Conservation (phyloP, 208 protist species). For the Crithidia bombi region DNA sequence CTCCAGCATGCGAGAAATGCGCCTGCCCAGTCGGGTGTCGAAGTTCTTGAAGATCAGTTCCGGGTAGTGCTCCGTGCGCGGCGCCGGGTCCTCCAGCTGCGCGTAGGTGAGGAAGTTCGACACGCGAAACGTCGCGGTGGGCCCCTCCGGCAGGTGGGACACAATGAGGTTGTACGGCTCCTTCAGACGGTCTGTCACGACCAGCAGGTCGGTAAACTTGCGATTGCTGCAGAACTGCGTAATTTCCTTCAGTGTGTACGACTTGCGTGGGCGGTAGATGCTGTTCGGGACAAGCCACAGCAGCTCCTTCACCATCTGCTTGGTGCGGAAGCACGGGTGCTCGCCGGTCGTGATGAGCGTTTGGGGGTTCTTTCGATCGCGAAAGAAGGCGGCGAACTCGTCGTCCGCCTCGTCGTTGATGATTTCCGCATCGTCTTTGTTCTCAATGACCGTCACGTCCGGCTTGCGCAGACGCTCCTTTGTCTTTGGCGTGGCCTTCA, state of each 20-base stretch:
- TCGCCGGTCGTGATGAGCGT: conserved; percentile 91
- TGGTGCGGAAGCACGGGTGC: conserved; percentile 83
- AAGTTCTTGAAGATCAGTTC: conserved; percentile 96
- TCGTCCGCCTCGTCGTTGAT: conserved; percentile 89
- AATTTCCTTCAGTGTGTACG: conserved; percentile 93
- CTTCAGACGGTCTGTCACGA: conserved; percentile 88
- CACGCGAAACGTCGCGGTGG: conserved; percentile 89
- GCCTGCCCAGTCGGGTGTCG: conserved; percentile 88
- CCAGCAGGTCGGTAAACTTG: conserved; percentile 91
- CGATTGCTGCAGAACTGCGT: conserved; percentile 90
- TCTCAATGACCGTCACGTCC: conserved; percentile 81
- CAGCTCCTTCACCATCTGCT: conserved; percentile 90
- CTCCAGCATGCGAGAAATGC: conserved; percentile 86
- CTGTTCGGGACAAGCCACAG: conserved; percentile 90
- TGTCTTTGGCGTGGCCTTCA: conserved; percentile 86
- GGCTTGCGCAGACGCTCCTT: conserved; percentile 83
- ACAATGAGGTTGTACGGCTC: conserved; percentile 89
- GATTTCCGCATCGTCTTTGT: conserved; percentile 80
- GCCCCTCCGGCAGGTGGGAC: conserved; percentile 89
- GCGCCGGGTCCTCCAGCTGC: conserved; percentile 81
- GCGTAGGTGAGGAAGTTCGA: conserved; percentile 85
- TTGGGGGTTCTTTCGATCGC: conserved; percentile 64
- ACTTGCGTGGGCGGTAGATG: conserved; percentile 83
- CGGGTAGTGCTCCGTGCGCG: conserved; percentile 92
- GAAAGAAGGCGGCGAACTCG: conserved; percentile 87